A percentile compares a stretch with the other conserved stretches of the same genome.
These are phyloP conservation scores for Myxozyma geophila DNA, from an alignment of 805 yeast genomes.

Conservation along the genomic window DNA sequence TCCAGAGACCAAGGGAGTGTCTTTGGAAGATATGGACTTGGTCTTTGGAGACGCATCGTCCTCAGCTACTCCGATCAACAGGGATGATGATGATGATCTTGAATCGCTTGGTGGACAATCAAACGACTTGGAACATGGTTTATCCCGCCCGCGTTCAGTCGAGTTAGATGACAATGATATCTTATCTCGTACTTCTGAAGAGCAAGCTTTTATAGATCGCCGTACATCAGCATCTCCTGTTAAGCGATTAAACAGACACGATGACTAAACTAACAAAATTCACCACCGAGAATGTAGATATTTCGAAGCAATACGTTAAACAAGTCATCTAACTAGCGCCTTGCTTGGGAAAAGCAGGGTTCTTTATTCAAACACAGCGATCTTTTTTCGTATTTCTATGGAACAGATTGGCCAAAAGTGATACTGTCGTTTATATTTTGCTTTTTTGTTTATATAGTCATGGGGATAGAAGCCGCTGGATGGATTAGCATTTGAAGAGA, in stretches of 20 bases:
- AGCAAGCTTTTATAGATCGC: constrained; percentile 25
- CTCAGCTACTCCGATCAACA: constrained; percentile 36
- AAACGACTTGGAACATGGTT: neutral
- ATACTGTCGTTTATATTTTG: no score
- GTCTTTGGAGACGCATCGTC: constrained; percentile 71
- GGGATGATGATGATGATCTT: constrained; percentile 31
- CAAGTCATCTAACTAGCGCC: no score
- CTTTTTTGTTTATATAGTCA: neutral
- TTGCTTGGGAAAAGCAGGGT: no score
- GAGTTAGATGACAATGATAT: constrained; percentile 1
- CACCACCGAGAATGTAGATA: no score
- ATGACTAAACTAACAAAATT: constrained; percentile 2
- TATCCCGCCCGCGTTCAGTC: constrained; percentile 1
- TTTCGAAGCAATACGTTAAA: no score
- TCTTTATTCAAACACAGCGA: no score
- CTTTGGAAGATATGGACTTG: constrained; percentile 89
- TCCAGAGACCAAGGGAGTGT: constrained; percentile 90
- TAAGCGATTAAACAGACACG: constrained; percentile 6
- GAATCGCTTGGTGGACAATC: neutral
- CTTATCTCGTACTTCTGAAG: constrained; percentile 20
- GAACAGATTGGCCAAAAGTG: no score
- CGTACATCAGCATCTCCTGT: constrained; percentile 10
- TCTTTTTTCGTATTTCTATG: no score
- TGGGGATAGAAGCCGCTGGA: neutral
- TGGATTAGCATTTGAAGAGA: neutral